These are phyloP conservation scores for Leonotis leonurus DNA, from an alignment of 257 asterid species.

Conservation along the genomic window DNA sequence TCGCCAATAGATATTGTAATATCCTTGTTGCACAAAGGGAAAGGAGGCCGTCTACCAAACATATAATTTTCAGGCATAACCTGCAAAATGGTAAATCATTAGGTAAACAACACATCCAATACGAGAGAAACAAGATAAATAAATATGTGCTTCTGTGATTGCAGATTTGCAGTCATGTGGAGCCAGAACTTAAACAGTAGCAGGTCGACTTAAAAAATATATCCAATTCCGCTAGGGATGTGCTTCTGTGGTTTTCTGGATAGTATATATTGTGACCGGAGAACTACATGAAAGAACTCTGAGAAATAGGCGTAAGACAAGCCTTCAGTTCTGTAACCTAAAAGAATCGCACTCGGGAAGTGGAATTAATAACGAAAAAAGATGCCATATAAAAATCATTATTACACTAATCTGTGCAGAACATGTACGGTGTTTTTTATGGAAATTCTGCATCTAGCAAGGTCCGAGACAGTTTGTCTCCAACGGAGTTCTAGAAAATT, in stretches of 20 bases:
- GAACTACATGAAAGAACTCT: neutral
- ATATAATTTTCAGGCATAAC: conserved; percentile 89
- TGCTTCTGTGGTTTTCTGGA: neutral
- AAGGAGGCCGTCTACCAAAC: conserved; percentile 61
- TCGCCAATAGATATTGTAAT: conserved; percentile 65
- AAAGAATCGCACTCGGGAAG: neutral
- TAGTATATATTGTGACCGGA: neutral
- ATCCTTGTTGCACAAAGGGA: conserved; percentile 70
- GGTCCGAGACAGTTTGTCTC: too few relatives aligned
- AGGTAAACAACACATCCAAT: neutral
- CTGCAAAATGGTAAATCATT: conserved; percentile 30
- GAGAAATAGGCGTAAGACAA: neutral
- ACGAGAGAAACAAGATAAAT: neutral
- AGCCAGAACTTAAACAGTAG: neutral
- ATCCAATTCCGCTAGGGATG: neutral
- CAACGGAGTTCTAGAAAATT: too few relatives aligned
- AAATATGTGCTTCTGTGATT: neutral
- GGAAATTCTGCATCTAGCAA: too few relatives aligned
- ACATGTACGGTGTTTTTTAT: too few relatives aligned
- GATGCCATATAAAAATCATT: neutral
- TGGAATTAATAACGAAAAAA: neutral
- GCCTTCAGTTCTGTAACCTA: neutral
- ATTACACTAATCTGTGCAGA: neutral
- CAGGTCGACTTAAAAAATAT: neutral
- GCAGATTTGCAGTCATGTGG: neutral